Conservation (phyloP, 768 basidiomycete species). For the Mycena olivaceomarginata region DNA sequence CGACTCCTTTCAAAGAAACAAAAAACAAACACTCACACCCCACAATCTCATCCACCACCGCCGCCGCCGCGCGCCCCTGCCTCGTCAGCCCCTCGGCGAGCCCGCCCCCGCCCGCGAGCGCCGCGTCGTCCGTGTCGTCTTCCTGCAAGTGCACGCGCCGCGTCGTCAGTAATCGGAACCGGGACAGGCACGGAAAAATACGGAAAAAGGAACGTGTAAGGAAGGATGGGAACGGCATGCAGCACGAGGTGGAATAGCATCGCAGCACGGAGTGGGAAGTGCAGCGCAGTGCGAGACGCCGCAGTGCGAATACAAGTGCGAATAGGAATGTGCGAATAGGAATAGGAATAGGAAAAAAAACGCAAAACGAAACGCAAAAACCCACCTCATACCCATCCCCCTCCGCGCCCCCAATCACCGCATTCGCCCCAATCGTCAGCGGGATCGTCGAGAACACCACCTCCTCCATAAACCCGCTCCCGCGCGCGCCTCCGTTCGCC, state of each 20-base stretch:
- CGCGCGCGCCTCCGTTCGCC: not conserved
- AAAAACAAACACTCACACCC: constrained; percentile 34
- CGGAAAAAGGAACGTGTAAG: not conserved
- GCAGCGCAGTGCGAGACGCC: no score
- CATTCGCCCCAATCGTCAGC: constrained; percentile 40
- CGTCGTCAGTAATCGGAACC: not conserved
- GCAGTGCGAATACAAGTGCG: no score
- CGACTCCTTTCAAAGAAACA: no score
- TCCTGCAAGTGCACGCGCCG: no score
- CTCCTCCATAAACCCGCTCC: constrained; percentile 17
- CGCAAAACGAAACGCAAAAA: not conserved
- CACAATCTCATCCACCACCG: constrained; percentile 44
- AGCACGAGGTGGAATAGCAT: no score
- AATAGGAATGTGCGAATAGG: no score
- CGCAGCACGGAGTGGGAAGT: no score
- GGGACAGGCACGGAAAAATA: not conserved
- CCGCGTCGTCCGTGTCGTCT: not conserved
- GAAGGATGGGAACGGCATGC: not conserved
- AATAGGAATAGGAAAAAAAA: no score
- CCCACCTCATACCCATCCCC: constrained; percentile 28
- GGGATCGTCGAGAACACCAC: constrained; percentile 40
- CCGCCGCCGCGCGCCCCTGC: constrained; percentile 14
- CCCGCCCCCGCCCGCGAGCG: not conserved
- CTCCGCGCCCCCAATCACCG: constrained; percentile 36
- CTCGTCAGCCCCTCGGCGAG: not conserved